Evolutionary conservation across 768 basidiomycete genomes (phyloP), one percentile per base, ranked within the genome.

Genomic region (Suillus lakei): DNA sequence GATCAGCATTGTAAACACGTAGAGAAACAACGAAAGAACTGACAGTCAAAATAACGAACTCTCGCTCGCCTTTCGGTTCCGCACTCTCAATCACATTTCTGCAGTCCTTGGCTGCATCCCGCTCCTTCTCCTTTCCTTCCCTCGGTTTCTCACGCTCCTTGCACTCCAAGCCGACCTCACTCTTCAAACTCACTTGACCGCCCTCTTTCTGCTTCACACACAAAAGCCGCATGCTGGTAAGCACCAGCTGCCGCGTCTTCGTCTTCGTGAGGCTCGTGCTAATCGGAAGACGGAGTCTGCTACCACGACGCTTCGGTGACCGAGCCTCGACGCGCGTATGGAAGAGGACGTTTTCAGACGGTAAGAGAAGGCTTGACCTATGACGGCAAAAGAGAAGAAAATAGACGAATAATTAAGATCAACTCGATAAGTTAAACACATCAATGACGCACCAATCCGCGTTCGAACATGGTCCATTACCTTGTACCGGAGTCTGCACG

Each of bases 11-110:
- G 34, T 61, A 60, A 46, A 21, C 8, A 43, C 59, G 26, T 38
- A 21, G 21, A 18, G 12, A 34, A 44, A 6, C 39, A 39, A 41
- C 38, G 54, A 38, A 50, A 38, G 43, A 34, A 78, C 86, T 71
- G 66, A 90, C 89, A 48, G 88, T 87, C 68, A 88, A 74, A 41
- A 90, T 81, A 18, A 85, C 82, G 71, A 90, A 88, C 71, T 87
- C 86, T 43, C 84, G 78, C 62, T 86, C 86, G 55, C 85, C 79
- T 69, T 86, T 87, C 32, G 80, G 75, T 62, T 85, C 85, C 0
- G 85, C 84, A 28, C 81, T 79, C 5, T 79, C 77, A 12, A 90
- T 74, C 48, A 81, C 74, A 48, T 75, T 77, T 43, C 82, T 81
- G 18, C 78, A 72, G 56, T 86, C 85, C 70, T 83, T 86, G 60